A percentile compares a stretch with the other conserved stretches of the same genome.
phyloP scores from a whole-genome alignment of 2,329 filamentous ascomycete species.

The Xylariomycetidae sp. region DNA sequence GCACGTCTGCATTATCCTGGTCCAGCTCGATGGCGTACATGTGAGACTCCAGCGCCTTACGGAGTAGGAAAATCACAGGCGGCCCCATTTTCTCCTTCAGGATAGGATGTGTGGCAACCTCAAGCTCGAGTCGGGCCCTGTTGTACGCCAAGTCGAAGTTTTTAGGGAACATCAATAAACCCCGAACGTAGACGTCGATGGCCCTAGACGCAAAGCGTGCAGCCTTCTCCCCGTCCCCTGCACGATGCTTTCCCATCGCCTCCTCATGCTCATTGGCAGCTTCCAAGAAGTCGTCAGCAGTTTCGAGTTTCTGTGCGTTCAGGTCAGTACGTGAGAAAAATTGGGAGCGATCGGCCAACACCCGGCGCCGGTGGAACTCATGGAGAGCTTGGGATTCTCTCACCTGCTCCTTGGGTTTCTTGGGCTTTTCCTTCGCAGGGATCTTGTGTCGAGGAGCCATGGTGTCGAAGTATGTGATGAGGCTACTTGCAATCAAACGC shows the following conservation, averaged over 20 bases:
- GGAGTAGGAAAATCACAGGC: constrained; percentile 47
- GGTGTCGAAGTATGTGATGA: too few species aligned
- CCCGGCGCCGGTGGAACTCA: too few species aligned
- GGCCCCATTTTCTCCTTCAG: constrained; percentile 53
- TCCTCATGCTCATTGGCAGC: constrained; percentile 65
- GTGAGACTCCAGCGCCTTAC: constrained; percentile 58
- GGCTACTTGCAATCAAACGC: too few species aligned
- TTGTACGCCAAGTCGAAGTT: constrained; percentile 71
- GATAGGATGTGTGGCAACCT: constrained; percentile 61
- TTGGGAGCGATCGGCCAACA: too few species aligned
- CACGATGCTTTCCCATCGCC: constrained; percentile 68
- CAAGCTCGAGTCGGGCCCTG: constrained; percentile 66
- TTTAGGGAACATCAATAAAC: constrained; percentile 51
- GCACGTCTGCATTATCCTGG: constrained; percentile 57
- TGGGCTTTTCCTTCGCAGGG: too few species aligned
- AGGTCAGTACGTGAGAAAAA: too few species aligned
- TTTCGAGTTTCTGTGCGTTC: constrained; percentile 51
- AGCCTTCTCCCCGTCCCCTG: constrained; percentile 60
- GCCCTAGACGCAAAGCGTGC: constrained; percentile 54
- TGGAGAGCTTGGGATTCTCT: too few species aligned
- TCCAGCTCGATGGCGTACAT: constrained; percentile 53
- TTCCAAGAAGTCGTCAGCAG: constrained; percentile 64
- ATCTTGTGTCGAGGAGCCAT: too few species aligned
- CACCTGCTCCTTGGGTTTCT: too few species aligned
- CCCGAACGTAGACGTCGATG: constrained; percentile 59